Base-by-base conservation (phyloP, 2,329 filamentous ascomycete species). In the Laburnicola sp. region DNA sequence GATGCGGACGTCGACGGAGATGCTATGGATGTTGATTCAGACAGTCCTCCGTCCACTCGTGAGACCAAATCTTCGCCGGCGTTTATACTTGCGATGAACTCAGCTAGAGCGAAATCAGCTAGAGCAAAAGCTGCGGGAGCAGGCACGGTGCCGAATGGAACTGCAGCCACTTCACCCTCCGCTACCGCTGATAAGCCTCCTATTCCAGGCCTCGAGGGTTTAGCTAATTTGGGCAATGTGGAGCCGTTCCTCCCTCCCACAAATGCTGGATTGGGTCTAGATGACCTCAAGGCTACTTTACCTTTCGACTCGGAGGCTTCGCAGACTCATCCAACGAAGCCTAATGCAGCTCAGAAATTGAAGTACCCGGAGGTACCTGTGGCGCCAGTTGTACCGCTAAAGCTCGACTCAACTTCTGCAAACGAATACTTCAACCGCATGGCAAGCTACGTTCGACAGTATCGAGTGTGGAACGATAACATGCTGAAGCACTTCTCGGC, bases 301-400 rank as follows among this genome's bases (percentile, higher is more conserved):
- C 84, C 84, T 3, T 86, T 86, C 63, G 69, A 80, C 51, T 86
- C 84, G 2, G 75, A 79, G 35, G 64, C 83, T 2, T 75, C 77
- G 4, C 72, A 74, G 26, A 60, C 69, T 3, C 69, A 77, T 26
- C 76, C 75, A 5, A 74, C 71, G 5, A 75, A 76, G 47, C 57
- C 57, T 50, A 72, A 63, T 54, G 68, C 58, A 45, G 74, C 67
- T 54, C 73, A 54, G 63, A 72, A 58, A 54, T 71, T 83, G 7
- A 71, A 75, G 25, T 74, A 81, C 3, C 82, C 82, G 0, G 74
- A 76, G 4, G 76, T 81, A 5, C 83, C 83, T 0, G 75, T 75
- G 47, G 70, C 78, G 3, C 82, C 84, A 2, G 66, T 22, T 3
- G 64, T 69, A 2, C 80, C 65, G 27, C 63, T 56, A n/a, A 72